Evolutionary conservation across 2,329 filamentous ascomycete genomes (phyloP).

Genomic region (Cordyceps javanica): DNA sequence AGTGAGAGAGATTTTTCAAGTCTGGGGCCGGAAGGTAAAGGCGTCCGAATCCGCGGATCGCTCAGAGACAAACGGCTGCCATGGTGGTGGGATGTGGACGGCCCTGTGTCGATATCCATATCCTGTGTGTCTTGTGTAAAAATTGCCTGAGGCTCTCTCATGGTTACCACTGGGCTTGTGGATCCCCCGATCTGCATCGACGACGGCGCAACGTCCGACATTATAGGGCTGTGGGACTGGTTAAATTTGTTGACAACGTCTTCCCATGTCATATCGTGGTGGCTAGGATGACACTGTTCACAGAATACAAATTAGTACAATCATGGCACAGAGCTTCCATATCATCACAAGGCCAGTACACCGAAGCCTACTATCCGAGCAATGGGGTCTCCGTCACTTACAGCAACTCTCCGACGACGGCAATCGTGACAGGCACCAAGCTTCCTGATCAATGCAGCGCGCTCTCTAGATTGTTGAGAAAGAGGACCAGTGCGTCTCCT

Average conservation of each 20-base stretch:
- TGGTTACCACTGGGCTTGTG: slow-evolving; percentile 39
- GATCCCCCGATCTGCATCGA: slow-evolving; percentile 34
- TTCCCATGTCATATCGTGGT: slow-evolving; percentile 57
- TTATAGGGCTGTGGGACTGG: slow-evolving; percentile 44
- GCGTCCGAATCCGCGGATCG: slow-evolving; percentile 48
- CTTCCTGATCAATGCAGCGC: slow-evolving; percentile 54
- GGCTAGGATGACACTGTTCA: slow-evolving; percentile 49
- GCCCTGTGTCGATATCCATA: slow-evolving; percentile 47
- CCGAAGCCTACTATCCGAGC: neutral
- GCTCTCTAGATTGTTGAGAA: slow-evolving; percentile 51
- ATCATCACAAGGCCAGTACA: neutral
- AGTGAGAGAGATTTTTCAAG: slow-evolving; percentile 44
- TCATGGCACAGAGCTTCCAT: neutral
- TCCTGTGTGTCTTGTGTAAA: slow-evolving; percentile 43
- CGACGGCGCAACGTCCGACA: slow-evolving; percentile 41
- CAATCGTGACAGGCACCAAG: slow-evolving; percentile 53
- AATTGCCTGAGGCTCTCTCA: slow-evolving; percentile 30
- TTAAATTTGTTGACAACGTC: slow-evolving; percentile 49
- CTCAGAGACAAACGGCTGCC: slow-evolving; percentile 34
- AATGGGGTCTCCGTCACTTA: slow-evolving; percentile 32
- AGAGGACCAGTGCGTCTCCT: slow-evolving; percentile 54
- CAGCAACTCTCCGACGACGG: slow-evolving; percentile 50
- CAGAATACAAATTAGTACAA: slow-evolving; percentile 4
- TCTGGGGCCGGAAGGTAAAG: slow-evolving; percentile 50
- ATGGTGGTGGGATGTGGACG: slow-evolving; percentile 26